Conservation (phyloP, 192 early-diverging fungal species). For the Backusella mclennaniae region DNA sequence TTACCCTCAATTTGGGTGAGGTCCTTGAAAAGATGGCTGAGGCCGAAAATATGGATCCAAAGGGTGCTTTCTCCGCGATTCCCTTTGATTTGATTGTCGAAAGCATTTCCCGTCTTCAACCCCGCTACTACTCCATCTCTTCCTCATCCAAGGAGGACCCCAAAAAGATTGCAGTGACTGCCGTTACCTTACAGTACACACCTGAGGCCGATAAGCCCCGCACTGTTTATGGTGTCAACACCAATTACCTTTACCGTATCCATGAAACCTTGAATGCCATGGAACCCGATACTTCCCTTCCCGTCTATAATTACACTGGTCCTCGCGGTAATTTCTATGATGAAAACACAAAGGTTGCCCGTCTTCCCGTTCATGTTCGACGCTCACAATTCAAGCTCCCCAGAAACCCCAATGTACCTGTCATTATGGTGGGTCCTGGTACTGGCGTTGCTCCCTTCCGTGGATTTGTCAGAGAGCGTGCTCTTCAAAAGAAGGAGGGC, state of each 20-base stretch:
- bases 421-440: constrained; percentile 99
- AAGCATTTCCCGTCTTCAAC: constrained; percentile 75
- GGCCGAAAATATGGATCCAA: constrained; percentile 24
- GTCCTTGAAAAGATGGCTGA: constrained; percentile 68
- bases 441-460: constrained; percentile 99
- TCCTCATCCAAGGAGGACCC: constrained; percentile 81
- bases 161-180: constrained; percentile 79
- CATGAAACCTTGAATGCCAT: constrained; percentile 46
- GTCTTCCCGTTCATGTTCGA: constrained; percentile 87
- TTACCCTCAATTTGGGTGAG: constrained; percentile 71
- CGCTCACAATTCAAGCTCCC: constrained; percentile 90
- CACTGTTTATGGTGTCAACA: constrained; percentile 79
- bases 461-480: constrained; percentile 92
- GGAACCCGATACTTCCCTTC: constrained; percentile 33
- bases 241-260: constrained; percentile 81
- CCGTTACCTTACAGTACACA: constrained; percentile 85
- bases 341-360: constrained; percentile 26
- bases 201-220: constrained; percentile 43
- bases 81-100: constrained; percentile 85
- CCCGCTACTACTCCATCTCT: constrained; percentile 98
- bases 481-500: constrained; percentile 55
- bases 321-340: constrained; percentile 39
- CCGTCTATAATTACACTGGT: constrained; percentile 35
- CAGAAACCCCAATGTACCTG: constrained; percentile 68
- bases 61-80: constrained; percentile 48